Conservation (phyloP, 805 yeast genomes). For the Kluyveromyces wickerhamii region DNA sequence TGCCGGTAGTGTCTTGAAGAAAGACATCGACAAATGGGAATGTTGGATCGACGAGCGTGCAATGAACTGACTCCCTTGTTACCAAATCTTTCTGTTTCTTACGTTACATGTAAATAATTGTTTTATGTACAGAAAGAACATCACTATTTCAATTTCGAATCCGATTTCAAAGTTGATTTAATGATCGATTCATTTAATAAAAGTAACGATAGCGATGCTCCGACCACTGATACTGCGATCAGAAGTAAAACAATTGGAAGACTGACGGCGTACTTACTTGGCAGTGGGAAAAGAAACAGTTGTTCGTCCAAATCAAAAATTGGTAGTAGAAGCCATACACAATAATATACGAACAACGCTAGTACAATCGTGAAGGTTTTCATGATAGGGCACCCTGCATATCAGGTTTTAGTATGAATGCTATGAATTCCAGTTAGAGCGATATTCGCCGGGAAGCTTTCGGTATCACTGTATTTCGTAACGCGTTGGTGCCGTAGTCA, state of each 20-base stretch:
- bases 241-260: conserved; percentile 25
- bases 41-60: conserved; percentile 75
- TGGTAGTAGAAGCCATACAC: conserved; percentile 26
- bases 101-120: no score
- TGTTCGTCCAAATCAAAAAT: conserved; percentile 22
- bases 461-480: no score
- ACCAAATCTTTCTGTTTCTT: not conserved
- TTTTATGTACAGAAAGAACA: no score
- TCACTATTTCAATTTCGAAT: no score
- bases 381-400: no score
- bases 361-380: conserved; percentile 19
- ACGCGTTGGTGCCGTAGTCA: no score
- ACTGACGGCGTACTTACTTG: conserved; percentile 25
- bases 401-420: no score
- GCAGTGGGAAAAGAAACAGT: conserved; percentile 21
- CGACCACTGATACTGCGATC: conserved; percentile 22
- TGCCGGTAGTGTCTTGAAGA: conserved; percentile 63
- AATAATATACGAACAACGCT: conserved; percentile 19
- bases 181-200: not conserved
- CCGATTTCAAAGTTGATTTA: not conserved
- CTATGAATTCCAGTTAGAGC: no score
- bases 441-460: no score
- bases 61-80: conserved; percentile 36
- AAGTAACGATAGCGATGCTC: conserved; percentile 16
- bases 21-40: conserved; percentile 52